Base-by-base conservation (phyloP, 2,329 filamentous ascomycete genomes). In the Beauveria pseudobassiana region DNA sequence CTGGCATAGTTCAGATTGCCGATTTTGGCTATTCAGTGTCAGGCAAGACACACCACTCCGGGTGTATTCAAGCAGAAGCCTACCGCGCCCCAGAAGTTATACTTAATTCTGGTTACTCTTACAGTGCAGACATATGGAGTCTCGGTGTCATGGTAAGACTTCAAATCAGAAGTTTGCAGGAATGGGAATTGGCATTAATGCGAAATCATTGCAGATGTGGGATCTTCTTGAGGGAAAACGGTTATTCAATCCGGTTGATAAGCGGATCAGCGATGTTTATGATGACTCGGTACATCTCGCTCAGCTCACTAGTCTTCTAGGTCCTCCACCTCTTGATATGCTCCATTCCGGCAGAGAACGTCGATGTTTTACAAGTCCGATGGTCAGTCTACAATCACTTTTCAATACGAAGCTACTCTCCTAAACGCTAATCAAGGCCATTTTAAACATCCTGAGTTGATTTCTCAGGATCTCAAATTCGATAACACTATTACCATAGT, bases 21-120 rank as follows among this genome's bases (percentile, higher is more conserved):
- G 67, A 66, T 18, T 69, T 69, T 45, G 66, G 62, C 30, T 43
- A 64, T 1, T 62, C 67, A 0, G 63, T 66, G 1, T 62, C 61
- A 8, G 66, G 59, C 0, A 30, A 63, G 8, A 9, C 54, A 0
- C 59, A 67, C 9, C 30, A 42, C 22, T 14, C 62, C 4, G 0
- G 64, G 64, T 45, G 61, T 2, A 67, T 68, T 6, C 62, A 67
- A 12, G 62, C 45, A 7, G 64, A 67, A 34, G 42, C 53, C 4
- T 68, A 67, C 24, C 64, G 66, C 16, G 64, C 68, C 1, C 66
- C 66, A 26, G 67, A 68, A 46, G 65, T 68, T 3, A 65, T 69
- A 0, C 62, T 68, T n/a, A 50, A 69, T 46, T 54, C 63, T 5
- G 68, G 67, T 0, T 69, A 63, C 12, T 62, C 52, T 2, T 68